Percentiles rank a stretch among this genome's conserved stretches.
These are phyloP conservation scores for Termitomyces titanicus DNA, from an alignment of 768 basidiomycete genomes.

Conservation along the genomic window DNA sequence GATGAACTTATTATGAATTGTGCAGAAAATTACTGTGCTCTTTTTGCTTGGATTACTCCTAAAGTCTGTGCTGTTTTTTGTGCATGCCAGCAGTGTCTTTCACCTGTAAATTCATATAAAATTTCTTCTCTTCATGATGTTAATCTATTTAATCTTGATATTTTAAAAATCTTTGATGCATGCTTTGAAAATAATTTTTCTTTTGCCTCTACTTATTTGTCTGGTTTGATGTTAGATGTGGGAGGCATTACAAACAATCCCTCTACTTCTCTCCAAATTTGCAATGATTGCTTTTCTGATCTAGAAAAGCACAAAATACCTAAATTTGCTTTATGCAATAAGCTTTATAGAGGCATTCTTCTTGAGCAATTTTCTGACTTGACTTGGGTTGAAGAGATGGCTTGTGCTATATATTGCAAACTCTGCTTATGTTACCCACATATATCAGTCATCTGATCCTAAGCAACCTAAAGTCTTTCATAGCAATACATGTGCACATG, in stretches of 20 bases:
- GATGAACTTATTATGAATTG: neutral
- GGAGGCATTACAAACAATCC: neutral
- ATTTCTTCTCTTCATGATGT: too few relatives aligned
- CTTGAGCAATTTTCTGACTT: slow-evolving; percentile 19
- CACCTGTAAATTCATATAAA: neutral
- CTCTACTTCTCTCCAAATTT: neutral
- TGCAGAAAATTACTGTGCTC: neutral
- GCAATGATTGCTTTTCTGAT: neutral
- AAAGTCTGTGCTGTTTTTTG: neutral
- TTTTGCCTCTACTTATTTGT: neutral
- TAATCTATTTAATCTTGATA: neutral
- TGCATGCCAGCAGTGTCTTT: neutral
- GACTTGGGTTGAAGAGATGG: slow-evolving; percentile 27
- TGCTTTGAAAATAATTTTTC: neutral
- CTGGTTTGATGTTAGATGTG: neutral
- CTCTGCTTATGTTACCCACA: slow-evolving; percentile 22
- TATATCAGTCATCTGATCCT: slow-evolving; percentile 23
- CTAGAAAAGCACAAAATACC: slow-evolving; percentile 12
- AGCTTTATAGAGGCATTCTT: slow-evolving; percentile 18
- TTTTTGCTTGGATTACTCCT: neutral
- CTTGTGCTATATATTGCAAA: slow-evolving; percentile 22
- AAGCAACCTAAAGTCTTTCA: too few relatives aligned
- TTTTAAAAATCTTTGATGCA: neutral
- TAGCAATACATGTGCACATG: too few relatives aligned
- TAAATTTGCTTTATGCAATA: slow-evolving; percentile 18